Base-by-base conservation (phyloP, 1,139 yeast genomes). In the Geotrichum histeridarum region DNA sequence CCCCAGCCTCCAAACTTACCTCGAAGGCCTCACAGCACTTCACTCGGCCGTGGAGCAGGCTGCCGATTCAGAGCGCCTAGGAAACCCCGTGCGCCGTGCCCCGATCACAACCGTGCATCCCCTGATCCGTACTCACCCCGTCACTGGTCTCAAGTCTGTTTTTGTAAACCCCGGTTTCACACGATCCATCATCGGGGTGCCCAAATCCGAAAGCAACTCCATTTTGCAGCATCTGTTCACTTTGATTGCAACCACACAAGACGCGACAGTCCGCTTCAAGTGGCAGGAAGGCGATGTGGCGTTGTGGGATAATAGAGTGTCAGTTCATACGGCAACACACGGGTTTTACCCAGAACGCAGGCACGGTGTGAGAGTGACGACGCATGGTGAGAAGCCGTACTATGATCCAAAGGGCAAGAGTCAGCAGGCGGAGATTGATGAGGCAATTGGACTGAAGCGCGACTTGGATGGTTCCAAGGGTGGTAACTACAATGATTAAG, bases 31-130 rank as follows among this genome's bases (percentile, higher is more conserved):
- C 59, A 77, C 79, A 57, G 90, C 84, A 8, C 69, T 80, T 48
- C 90, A 85, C 67, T 78, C 86, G n/a, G 83, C 86, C 1, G 77
- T 72, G 43, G 86, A 83, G 54, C 91, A 84, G 70, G 90, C 90
- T 1, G 68, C 68, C 5, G 80, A 77, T 62, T 75, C 89, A 2
- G 68, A 71, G 51, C 67, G 68, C 11, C 73, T 71, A 47, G 89
- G 88, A 14, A 81, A 83, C 37, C 75, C 82, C 50, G 86, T 82
- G 59, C 80, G 88, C 68, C 78, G 86, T 61, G 76, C 73, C 44
- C 81, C 86, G 1, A 80, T 83, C 30, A 75, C 78, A 30, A 75
- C 78, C 53, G 75, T 76, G 56, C 91, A 84, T 64, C 90, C 90
- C 12, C 68, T 84, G 55, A 80, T 84, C 54, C 80, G 90, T 67